These are phyloP conservation scores for Xylariaceae sp. DNA, from an alignment of 2,329 filamentous ascomycete genomes.

Conservation along the genomic window DNA sequence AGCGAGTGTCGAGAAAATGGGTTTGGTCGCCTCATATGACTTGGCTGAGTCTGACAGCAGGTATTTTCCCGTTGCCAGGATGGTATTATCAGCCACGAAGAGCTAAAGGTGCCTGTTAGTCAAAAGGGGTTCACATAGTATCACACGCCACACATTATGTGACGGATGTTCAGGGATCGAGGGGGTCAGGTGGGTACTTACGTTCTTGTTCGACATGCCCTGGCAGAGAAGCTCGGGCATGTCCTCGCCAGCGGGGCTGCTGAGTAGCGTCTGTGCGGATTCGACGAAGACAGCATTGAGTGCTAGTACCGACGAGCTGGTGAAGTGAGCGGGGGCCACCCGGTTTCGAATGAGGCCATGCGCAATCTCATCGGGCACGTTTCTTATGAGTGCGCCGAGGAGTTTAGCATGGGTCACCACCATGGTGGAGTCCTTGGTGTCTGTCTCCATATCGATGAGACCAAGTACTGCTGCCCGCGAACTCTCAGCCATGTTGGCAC, in stretches of 20 bases:
- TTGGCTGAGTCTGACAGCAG: conserved; percentile 65
- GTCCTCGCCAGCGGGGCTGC: conserved; percentile 63
- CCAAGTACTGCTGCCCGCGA: conserved; percentile 81
- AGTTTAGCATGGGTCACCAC: conserved; percentile 86
- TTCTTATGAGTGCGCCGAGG: conserved; percentile 83
- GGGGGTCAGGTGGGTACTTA: conserved; percentile 40
- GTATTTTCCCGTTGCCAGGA: conserved; percentile 87
- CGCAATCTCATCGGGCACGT: conserved; percentile 69
- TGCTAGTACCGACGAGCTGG: conserved; percentile 72
- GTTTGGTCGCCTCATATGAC: conserved; percentile 70
- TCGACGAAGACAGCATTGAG: conserved; percentile 87
- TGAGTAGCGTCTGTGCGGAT: conserved; percentile 63
- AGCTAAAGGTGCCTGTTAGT: conserved; percentile 43
- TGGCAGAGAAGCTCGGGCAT: conserved; percentile 71
- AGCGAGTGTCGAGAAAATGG: conserved; percentile 73
- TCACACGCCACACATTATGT: conserved; percentile 1
- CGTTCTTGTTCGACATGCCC: conserved; percentile 71
- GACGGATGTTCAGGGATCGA: background rate
- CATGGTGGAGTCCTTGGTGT: conserved; percentile 70
- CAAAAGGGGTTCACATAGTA: background rate
- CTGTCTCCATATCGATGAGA: conserved; percentile 79
- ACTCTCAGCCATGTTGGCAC: conserved; percentile 86
- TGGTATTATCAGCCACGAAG: conserved; percentile 82
- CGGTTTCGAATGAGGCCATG: conserved; percentile 58
- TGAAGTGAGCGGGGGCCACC: conserved; percentile 72